These are phyloP conservation scores for Botrytis deweyae DNA, from an alignment of 2,329 filamentous ascomycete genomes.

Conservation along the genomic window DNA sequence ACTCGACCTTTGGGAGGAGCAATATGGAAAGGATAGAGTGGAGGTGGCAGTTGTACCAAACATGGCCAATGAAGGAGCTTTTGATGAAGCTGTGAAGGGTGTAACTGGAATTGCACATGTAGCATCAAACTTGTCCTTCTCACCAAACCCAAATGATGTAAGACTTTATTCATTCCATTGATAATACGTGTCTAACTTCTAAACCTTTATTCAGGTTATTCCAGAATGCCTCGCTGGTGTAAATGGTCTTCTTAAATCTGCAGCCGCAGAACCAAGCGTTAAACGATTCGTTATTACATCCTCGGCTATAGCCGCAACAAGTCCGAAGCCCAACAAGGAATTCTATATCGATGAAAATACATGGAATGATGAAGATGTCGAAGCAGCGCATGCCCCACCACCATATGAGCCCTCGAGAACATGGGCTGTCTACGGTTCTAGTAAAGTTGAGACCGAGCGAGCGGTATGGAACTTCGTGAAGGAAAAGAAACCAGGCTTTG, in stretches of 20 bases:
- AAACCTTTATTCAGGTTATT: constrained; percentile 31
- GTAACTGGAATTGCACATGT: constrained; percentile 43
- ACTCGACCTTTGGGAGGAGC: constrained; percentile 36
- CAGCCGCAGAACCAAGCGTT: constrained; percentile 39
- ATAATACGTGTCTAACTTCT: not conserved
- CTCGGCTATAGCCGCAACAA: constrained; percentile 34
- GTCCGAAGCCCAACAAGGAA: constrained; percentile 28
- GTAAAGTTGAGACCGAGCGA: constrained; percentile 43
- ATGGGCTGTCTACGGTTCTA: constrained; percentile 41
- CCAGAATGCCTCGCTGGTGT: constrained; percentile 38
- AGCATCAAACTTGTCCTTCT: constrained; percentile 41
- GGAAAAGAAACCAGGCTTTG: constrained; percentile 37
- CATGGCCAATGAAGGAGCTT: constrained; percentile 35
- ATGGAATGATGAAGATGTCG: constrained; percentile 42
- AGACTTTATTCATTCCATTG: constrained; percentile 17
- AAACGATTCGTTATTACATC: constrained; percentile 45
- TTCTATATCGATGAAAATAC: constrained; percentile 34
- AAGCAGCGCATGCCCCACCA: constrained; percentile 42
- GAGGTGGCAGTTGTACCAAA: constrained; percentile 41
- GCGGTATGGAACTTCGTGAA: constrained; percentile 43
- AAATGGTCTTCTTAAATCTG: constrained; percentile 40
- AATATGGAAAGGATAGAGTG: constrained; percentile 40
- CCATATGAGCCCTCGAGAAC: constrained; percentile 35
- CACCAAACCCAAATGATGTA: constrained; percentile 42
- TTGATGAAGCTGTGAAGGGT: constrained; percentile 36